Evolutionary conservation across 129 eudicot species (phyloP), one percentile per base, ranked within the genome.

Genomic region (Pulicaria dysenterica): DNA sequence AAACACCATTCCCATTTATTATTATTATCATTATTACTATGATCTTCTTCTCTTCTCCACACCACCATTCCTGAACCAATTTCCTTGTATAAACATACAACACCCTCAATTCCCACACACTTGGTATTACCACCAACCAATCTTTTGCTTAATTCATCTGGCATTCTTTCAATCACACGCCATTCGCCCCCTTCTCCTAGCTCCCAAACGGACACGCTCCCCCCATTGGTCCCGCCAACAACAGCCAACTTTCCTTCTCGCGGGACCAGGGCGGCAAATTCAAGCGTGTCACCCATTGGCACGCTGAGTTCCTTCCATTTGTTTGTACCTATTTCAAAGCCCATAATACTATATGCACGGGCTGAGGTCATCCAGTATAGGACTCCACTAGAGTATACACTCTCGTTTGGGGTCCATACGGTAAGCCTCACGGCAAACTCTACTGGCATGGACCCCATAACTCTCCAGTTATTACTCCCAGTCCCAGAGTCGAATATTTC

Each of bases 331-430:
- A 88, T 80, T 5, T 91, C 86, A 13, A 83, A 85, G 7, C 95
- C 88, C 97, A 88, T 88, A 41, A 91, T 73, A 37, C 91, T 85
- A 31, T 91, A 87, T 19, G 91, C 83, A 19, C 89, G 74, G 8
- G 97, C 91, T 0, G 92, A 87, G 15, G 97, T 91, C 72, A 88
- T 85, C 97, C 95, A 85, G 13, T 91, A 88, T 3, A 91, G 65
- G 34, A 80, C 67, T 72, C 89, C 90, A 43, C 51, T 73, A 4
- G 83, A 75, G 67, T 48, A 78, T 16, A 85, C 95, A 65, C 95
- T 82, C 75, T 83, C 97, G 50, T 84, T 85, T 3, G 90, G 95
- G 45, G 89, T 87, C 97, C 97, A 91, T 15, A 88, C 91, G 0
- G 95, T 88, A 19, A 91, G 81, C 82, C 97, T 85, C 60, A 85